Evolutionary conservation across 441 rosid species (phyloP).

Genomic region (Adansonia grandidieri): DNA sequence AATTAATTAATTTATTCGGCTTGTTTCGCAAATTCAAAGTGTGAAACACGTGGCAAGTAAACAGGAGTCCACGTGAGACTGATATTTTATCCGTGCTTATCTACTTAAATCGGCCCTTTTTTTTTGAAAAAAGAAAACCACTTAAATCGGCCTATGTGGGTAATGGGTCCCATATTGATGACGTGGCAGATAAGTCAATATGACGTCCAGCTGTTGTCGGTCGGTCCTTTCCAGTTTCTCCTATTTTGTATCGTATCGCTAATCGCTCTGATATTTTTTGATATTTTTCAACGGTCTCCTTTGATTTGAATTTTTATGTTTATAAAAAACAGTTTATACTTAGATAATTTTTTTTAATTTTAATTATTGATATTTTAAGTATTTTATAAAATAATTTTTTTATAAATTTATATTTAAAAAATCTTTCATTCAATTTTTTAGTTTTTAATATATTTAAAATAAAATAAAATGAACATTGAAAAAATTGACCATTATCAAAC

Average conservation of each 20-base stretch:
- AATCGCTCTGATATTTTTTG: slow-evolving; percentile 5
- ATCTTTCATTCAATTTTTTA: too few relatives aligned
- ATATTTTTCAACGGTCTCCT: not conserved
- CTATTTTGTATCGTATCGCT: slow-evolving; percentile 12
- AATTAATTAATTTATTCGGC: too few relatives aligned
- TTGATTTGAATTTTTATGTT: not conserved
- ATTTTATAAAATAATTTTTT: too few relatives aligned
- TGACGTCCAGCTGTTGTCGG: slow-evolving; percentile 47
- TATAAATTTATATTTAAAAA: too few relatives aligned
- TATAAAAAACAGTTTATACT: too few relatives aligned
- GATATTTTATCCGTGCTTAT: slow-evolving; percentile 11
- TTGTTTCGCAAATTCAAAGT: not conserved
- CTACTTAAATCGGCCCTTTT: slow-evolving; percentile 24
- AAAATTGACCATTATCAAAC: too few relatives aligned
- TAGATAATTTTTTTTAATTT: too few relatives aligned
- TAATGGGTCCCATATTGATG: slow-evolving; percentile 25
- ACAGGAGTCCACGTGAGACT: not conserved
- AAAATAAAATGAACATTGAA: too few relatives aligned
- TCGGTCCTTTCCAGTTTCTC: not conserved
- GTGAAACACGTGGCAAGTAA: not conserved
- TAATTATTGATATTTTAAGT: too few relatives aligned
- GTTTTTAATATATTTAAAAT: too few relatives aligned
- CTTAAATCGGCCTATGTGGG: not conserved
- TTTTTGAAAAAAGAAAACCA: not conserved
- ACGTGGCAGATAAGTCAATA: slow-evolving; percentile 41